Conservation (phyloP, 1,284 basidiomycete genomes). For the Kalmanozyma brasiliensis region DNA sequence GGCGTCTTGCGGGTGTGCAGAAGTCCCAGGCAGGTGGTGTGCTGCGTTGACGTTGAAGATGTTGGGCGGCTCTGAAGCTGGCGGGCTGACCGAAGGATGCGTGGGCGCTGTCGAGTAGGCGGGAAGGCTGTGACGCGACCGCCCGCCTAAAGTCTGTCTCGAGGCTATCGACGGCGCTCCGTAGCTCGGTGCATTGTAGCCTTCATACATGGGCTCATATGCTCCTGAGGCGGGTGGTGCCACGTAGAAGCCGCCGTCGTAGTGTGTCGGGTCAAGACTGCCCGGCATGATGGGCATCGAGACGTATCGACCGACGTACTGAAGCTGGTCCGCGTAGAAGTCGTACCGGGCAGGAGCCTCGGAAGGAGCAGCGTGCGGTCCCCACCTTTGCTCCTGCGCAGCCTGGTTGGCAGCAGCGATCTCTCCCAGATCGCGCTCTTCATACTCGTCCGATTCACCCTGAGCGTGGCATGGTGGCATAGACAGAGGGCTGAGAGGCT, state of each 20-base stretch:
- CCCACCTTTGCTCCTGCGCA: conserved; percentile 41
- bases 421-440: conserved; percentile 45
- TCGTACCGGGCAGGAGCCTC: conserved; percentile 33
- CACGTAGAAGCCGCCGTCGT: conserved; percentile 44
- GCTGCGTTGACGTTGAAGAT: conserved; percentile 50
- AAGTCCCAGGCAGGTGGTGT: conserved; percentile 41
- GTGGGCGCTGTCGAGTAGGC: conserved; percentile 30
- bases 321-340: conserved; percentile 16
- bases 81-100: conserved; percentile 20
- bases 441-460: conserved; percentile 47
- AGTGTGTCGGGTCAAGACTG: conserved; percentile 15
- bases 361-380: conserved; percentile 34
- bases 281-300: conserved; percentile 27
- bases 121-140: conserved; percentile 33
- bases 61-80: conserved; percentile 40
- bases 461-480: conserved; percentile 13
- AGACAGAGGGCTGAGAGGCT: conserved; percentile 27
- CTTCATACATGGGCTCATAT: conserved; percentile 20
- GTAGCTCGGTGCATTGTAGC: conserved; percentile 1
- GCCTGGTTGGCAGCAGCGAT: conserved; percentile 45
- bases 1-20: conserved; percentile 1
- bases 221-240: conserved; percentile 14
- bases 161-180: conserved; percentile 37
- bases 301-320: conserved; percentile 1
- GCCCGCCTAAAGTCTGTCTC: conserved; percentile 15